Percentiles rank a stretch among this genome's conserved stretches.
Conservation (phyloP, 805 yeast genomes). For the Candida ponderosae region DNA sequence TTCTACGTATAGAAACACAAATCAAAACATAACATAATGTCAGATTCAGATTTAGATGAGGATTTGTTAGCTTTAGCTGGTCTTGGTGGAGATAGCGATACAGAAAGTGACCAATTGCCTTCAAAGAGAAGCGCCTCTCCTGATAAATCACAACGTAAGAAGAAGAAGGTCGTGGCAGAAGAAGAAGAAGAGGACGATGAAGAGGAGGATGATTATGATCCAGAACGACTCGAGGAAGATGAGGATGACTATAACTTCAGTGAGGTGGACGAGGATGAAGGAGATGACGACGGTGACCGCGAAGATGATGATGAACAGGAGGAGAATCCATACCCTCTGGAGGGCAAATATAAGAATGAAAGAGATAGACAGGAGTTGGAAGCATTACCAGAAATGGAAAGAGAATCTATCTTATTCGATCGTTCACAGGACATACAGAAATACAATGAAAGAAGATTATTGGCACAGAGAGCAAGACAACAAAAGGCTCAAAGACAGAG, state of each 20-base stretch:
- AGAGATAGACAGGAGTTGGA: slow-evolving; percentile 60
- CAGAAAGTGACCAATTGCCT: slow-evolving; percentile 23
- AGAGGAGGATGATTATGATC: slow-evolving; percentile 30
- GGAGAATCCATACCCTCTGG: slow-evolving; percentile 82
- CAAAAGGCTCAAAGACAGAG: slow-evolving; percentile 30
- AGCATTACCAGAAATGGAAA: slow-evolving; percentile 80
- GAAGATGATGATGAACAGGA: slow-evolving; percentile 32
- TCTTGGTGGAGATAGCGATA: slow-evolving; percentile 41
- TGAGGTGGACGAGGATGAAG: slow-evolving; percentile 19
- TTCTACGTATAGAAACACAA: too few relatives aligned
- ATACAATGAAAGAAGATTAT: slow-evolving; percentile 73
- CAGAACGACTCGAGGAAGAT: slow-evolving; percentile 24
- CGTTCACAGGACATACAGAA: slow-evolving; percentile 89
- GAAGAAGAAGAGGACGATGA: slow-evolving; percentile 25
- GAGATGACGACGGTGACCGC: slow-evolving; percentile 26
- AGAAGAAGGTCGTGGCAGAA: slow-evolving; percentile 21
- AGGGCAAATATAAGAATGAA: slow-evolving; percentile 83
- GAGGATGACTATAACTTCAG: slow-evolving; percentile 33
- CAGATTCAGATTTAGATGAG: slow-evolving; percentile 63
- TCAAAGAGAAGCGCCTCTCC: slow-evolving; percentile 18
- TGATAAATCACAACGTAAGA: slow-evolving; percentile 16
- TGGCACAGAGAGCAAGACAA: slow-evolving; percentile 73
- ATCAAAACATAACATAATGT: slow-evolving; percentile 41
- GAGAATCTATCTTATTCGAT: slow-evolving; percentile 86
- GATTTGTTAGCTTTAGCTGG: slow-evolving; percentile 96